Evolutionary conservation across 805 yeast species (phyloP).

Genomic region (Starmerella vaccinii): DNA sequence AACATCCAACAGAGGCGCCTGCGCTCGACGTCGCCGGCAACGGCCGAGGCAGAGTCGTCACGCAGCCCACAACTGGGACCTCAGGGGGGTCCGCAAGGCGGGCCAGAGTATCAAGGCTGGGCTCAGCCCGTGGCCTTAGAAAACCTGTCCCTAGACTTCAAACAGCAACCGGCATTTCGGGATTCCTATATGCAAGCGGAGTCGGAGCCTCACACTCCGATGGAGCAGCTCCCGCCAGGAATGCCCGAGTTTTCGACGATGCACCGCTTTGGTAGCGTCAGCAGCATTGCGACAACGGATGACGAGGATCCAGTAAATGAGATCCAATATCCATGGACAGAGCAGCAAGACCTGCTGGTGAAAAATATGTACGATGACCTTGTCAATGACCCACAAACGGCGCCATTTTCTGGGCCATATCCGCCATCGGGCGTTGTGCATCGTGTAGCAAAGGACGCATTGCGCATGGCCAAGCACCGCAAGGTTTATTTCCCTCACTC

Average conservation of each 20-base stretch:
- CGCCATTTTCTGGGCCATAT: conserved; percentile 55
- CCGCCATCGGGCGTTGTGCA: conserved; percentile 63
- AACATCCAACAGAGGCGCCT: not conserved
- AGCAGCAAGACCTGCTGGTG: conserved; percentile 36
- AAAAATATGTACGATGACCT: conserved; percentile 40
- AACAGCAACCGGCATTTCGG: conserved; percentile 1
- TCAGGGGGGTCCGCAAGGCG: not conserved
- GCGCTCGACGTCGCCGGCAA: not conserved
- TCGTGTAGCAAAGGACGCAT: conserved; percentile 47
- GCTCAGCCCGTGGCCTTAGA: conserved; percentile 5
- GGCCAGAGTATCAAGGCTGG: conserved; percentile 5
- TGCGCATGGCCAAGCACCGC: conserved; percentile 30
- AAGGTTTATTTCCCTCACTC: conserved; percentile 29
- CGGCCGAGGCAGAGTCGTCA: not conserved
- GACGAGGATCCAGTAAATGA: conserved; percentile 24
- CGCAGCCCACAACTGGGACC: not conserved
- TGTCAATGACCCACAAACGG: conserved; percentile 48
- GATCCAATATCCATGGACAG: conserved; percentile 26
- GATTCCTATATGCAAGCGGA: not conserved
- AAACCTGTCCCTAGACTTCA: conserved; percentile 2
- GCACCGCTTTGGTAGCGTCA: conserved; percentile 27
- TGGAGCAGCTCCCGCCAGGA: conserved; percentile 20
- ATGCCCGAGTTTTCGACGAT: conserved; percentile 7
- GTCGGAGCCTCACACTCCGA: conserved; percentile 26
- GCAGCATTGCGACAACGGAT: conserved; percentile 26